A percentile compares a stretch with the other conserved stretches of the same genome.
Conservation (phyloP, 2,329 filamentous ascomycete genomes). For the Macrophomina tecta region DNA sequence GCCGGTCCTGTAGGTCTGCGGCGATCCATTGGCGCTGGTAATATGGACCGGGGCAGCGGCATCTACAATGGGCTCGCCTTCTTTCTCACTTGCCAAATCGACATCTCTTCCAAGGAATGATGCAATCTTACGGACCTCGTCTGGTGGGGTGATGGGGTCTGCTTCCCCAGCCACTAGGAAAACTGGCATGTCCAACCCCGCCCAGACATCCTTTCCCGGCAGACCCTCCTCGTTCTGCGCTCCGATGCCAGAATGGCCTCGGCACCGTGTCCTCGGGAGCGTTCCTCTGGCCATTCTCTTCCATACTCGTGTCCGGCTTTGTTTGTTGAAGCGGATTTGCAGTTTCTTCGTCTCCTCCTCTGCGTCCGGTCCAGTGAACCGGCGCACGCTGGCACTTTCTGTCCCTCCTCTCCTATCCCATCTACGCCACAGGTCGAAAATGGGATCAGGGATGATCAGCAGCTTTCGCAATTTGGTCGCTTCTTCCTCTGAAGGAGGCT, state of each 20-base stretch:
- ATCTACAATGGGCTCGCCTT: constrained; percentile 50
- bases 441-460: constrained; percentile 69
- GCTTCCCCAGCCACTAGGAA: constrained; percentile 79
- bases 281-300: constrained; percentile 78
- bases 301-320: constrained; percentile 83
- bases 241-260: constrained; percentile 45
- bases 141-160: constrained; percentile 76
- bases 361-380: constrained; percentile 74
- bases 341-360: constrained; percentile 70
- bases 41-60: constrained; percentile 56
- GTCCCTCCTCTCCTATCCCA: constrained; percentile 82
- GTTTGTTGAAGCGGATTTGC: constrained; percentile 78
- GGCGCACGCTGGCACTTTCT: constrained; percentile 76
- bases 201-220: constrained; percentile 74
- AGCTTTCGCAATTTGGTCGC: constrained; percentile 61
- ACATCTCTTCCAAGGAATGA: constrained; percentile 47
- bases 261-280: constrained; percentile 56
- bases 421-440: constrained; percentile 78
- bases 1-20: constrained; percentile 20
- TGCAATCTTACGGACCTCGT: constrained; percentile 72
- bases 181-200: constrained; percentile 72
- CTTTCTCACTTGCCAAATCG: neutral
- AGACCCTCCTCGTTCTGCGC: constrained; percentile 63
- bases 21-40: constrained; percentile 33
- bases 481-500: constrained; percentile 63